Conservation (phyloP, 805 yeast genomes). For the Jamesozyma lodderae region DNA sequence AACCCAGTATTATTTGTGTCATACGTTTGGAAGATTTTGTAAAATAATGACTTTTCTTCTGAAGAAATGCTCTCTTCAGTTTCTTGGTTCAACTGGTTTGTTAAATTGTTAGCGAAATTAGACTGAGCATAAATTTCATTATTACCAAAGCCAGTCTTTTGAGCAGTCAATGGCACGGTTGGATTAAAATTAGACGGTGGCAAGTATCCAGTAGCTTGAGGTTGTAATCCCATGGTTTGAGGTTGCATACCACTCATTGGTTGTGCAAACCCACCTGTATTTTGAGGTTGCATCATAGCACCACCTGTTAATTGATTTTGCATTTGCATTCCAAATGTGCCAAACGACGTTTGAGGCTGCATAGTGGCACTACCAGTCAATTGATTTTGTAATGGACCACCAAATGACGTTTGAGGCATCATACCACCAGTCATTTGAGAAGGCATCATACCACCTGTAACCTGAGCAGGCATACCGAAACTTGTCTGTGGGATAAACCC, state of each 20-base stretch:
- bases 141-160: constrained; percentile 40
- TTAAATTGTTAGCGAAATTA: constrained; percentile 28
- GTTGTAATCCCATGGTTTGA: constrained; percentile 8
- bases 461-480: constrained; percentile 25
- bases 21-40: constrained; percentile 82
- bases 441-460: constrained; percentile 16
- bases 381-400: constrained; percentile 35
- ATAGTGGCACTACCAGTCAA: constrained; percentile 15
- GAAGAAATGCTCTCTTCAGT: constrained; percentile 64
- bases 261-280: constrained; percentile 31
- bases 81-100: constrained; percentile 15
- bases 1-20: constrained; percentile 60
- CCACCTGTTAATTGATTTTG: constrained; percentile 9
- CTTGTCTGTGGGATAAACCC: constrained; percentile 29
- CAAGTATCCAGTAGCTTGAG: constrained; percentile 60
- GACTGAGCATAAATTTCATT: constrained; percentile 33
- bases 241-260: constrained; percentile 34
- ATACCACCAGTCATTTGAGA: constrained; percentile 32
- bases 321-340: constrained; percentile 10
- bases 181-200: constrained; percentile 35
- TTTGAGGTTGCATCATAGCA: constrained; percentile 31
- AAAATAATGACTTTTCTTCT: constrained; percentile 79
- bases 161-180: constrained; percentile 32
- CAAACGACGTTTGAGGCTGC: constrained; percentile 37
- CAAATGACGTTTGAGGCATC: constrained; percentile 33